These are phyloP conservation scores for Colletotrichum shisoi DNA, from an alignment of 2,329 filamentous ascomycete species.

Conservation along the genomic window DNA sequence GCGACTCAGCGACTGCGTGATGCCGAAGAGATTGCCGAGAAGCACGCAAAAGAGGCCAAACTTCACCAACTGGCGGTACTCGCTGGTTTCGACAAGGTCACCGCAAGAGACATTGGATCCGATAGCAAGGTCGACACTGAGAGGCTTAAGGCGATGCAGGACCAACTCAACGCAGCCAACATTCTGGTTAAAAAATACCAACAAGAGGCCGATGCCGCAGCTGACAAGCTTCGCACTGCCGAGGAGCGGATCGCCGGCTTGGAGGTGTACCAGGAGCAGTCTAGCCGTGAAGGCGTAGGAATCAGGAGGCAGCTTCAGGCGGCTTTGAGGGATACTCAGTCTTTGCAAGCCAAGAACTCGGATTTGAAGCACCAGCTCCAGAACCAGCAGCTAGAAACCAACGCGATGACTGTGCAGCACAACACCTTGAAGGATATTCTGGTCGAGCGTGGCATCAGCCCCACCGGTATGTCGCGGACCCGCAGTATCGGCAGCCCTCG, in stretches of 20 bases:
- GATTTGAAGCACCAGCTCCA: constrained; percentile 85
- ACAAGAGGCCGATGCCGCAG: constrained; percentile 82
- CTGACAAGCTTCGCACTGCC: constrained; percentile 87
- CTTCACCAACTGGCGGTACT: constrained; percentile 85
- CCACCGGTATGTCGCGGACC: constrained; percentile 74
- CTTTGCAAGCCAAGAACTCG: constrained; percentile 79
- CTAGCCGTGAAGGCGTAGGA: constrained; percentile 88
- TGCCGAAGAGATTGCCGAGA: constrained; percentile 86
- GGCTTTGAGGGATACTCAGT: constrained; percentile 81
- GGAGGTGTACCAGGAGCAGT: constrained; percentile 96
- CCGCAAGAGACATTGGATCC: constrained; percentile 60
- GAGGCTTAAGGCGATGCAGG: constrained; percentile 76
- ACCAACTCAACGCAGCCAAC: constrained; percentile 80
- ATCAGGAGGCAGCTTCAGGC: constrained; percentile 90
- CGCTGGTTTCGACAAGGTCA: constrained; percentile 79
- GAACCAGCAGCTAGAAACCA: constrained; percentile 89
- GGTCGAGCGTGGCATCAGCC: constrained; percentile 84
- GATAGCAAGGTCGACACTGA: constrained; percentile 64
- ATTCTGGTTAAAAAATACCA: constrained; percentile 86
- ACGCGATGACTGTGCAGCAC: constrained; percentile 90
- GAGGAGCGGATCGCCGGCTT: constrained; percentile 97
- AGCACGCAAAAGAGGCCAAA: constrained; percentile 84
- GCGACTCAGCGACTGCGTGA: constrained; percentile 79
- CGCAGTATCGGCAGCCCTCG: constrained; percentile 77
- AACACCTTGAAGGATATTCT: constrained; percentile 92